Evolutionary conservation across 306 rosid species (phyloP), one percentile per base, ranked within the genome.

Genomic region (Lagenaria siceraria): DNA sequence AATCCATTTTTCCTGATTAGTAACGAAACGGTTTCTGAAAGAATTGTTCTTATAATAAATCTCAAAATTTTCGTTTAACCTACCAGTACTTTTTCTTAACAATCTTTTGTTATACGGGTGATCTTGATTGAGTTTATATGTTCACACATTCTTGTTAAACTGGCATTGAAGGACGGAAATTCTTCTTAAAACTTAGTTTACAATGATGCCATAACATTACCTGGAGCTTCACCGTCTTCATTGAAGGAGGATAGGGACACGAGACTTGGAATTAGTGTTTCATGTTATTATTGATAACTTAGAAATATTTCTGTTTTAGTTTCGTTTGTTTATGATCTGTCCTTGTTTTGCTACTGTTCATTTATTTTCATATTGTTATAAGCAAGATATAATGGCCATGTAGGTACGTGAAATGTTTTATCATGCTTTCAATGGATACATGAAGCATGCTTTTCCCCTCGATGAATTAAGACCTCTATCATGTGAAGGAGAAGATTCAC

Each of bases 361-460:
- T 25, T 43, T 43, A 69, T 12, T 22, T 62, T 69, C 38, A 42
- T 14, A 43, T 43, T 58, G 22, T 17, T 58, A 7, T 18, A 38
- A 31, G 38, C 24, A 1, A 25, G 53, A 21, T 22, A 68, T 21
- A 21, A 40, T n/a, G 1, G 31, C 31, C 53, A 74, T 89, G 69
- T 61, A 90, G 95, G 98, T 90, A 38, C 77, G 85, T 58, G 96
- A 88, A 36, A 94, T 94, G 97, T 94, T 94, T 80, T 94, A 94
- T 85, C 98, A 94, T 81, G 98, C 96, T 81, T 94, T 94, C 48
- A 83, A 94, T 85, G 96, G 97, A 77, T 94, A 94, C 75, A 94
- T 94, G 96, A 87, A 89, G 8, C 83, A 92, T 83, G 98, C 97
- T 60, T 94, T 94, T 80, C 98, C 98, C 19, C 93, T 84, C 25